These are phyloP conservation scores for Acanthamoeba sp. DNA, from an alignment of 208 protist species.

Conservation along the genomic window DNA sequence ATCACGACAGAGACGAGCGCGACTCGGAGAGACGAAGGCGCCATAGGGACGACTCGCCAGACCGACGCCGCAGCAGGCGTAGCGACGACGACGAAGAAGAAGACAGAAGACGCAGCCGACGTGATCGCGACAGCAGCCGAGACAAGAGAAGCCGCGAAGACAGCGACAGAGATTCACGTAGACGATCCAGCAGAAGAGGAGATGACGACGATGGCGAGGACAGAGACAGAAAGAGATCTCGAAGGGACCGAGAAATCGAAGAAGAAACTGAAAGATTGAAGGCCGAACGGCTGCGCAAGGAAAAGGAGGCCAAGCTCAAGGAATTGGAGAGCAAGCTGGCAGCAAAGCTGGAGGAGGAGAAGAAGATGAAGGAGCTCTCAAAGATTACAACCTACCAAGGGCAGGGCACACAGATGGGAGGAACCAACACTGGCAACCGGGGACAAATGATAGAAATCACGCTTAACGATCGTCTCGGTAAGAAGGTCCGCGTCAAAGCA, in stretches of 20 bases:
- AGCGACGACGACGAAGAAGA: background rate
- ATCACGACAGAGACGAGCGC: background rate
- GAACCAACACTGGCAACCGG: background rate
- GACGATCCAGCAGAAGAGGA: background rate
- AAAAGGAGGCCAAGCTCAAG: conserved; percentile 3
- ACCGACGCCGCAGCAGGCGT: no score
- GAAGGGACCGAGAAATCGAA: background rate
- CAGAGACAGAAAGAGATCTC: background rate
- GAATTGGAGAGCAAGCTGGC: background rate
- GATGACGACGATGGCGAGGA: background rate
- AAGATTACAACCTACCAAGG: conserved; percentile 7
- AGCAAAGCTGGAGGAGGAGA: background rate
- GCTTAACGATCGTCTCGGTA: conserved; percentile 90
- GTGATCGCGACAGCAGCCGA: background rate
- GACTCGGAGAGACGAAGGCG: background rate
- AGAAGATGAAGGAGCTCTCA: conserved; percentile 24
- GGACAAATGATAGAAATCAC: conserved; percentile 89
- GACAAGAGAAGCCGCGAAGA: background rate
- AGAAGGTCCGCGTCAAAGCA: conserved; percentile 84
- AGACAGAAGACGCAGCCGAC: no score
- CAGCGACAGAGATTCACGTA: background rate
- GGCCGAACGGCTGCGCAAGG: conserved; percentile 6
- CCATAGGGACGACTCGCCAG: no score
- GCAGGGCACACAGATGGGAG: conserved; percentile 10
- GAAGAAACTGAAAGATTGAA: background rate